Evolutionary conservation across 73 alveolate species (phyloP), one percentile per base, ranked within the genome.

Genomic region (Effrenium voratum): DNA sequence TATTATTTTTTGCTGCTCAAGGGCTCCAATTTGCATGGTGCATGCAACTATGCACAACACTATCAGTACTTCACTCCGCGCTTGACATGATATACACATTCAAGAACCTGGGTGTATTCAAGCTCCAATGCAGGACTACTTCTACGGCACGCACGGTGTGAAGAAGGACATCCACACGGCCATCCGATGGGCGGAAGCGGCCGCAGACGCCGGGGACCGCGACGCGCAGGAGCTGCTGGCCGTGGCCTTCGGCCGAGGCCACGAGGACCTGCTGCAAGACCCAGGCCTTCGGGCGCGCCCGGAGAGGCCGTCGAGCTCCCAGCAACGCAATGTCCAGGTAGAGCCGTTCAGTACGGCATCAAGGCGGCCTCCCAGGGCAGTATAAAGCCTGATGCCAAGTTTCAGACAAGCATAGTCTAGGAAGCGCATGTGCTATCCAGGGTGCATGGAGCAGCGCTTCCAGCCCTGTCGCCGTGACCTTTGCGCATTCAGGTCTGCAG

Each of bases 161-260:
- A 75, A n/a, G 77, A 60, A 87, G 85, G 95, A 87, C 70, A n/a
- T 60, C 32, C 95, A 87, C 41, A 34, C 49, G 16, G 95, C 85
- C 5, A 36, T 87, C 30, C 85, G 55, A 26, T 87, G 85, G 83
- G 83, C 85, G 68, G 68, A 12, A 55, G n/a, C n/a, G n/a, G 68
- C 68, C 30, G 68, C 30, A 38, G 82, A n/a, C 19, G 28, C 85
- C 85, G 30, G 43, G 49, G 34, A 66, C 66, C 41, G 87, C 40
- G 95, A 88, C 49, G 8, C 95, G 13, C 95, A 88, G 12, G 95
- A 88, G 86, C 55, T 88, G 52, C 95, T 88, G 40, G 86, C 85
- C 38, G 34, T 55, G 32, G 85, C 85, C 52, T 88, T 88, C 73
- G 95, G 86, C 49, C 95, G 95, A 5, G 95, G 95, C 43, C 95